Evolutionary conservation across 345 rosid genomes (phyloP), one percentile per base, ranked within the genome.

Genomic region (Ceriops tagal): DNA sequence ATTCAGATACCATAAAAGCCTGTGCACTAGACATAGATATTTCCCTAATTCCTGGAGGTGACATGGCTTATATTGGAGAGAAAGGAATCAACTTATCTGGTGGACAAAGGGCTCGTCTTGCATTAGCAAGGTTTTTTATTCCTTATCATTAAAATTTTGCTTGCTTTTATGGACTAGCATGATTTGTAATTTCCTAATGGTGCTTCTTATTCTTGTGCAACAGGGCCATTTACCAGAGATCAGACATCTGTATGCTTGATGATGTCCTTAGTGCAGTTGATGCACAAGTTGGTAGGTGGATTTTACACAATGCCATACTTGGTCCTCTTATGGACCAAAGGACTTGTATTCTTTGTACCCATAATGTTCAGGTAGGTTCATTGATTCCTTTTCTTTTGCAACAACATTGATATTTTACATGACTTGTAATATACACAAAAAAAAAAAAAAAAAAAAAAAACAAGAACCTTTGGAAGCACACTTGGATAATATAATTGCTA

Each of bases 221-320:
- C 91, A 93, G 97, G 81, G 97, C 98, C 65, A 66, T 91, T 66
- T 93, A 93, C 83, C 89, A 79, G 28, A 85, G 75, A 58, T 82
- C 88, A 16, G 91, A 91, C 55, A 72, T 88, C 62, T 82, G 79
- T 75, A 75, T 93, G 62, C 92, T 93, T 76, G 98, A 91, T 80
- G 98, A 93, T 76, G 86, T 93, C 74, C 90, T 93, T 24, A 93
- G 97, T 71, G 93, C 98, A n/a, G 98, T 93, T 1, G 98, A 93
- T 87, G 86, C 97, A 35, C 90, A 86, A 78, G 98, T 93, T 81
- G 96, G 90, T 39, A 83, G 73, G 61, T 91, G 93, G 89, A 89
- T 93, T 73, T 83, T 93, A 72, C 75, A 82, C 37, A 86, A 85
- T 55, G 92, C 88, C 66, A 85, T 93, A 77, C 66, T 75, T 34